A percentile compares a stretch with the other conserved stretches of the same genome.
Conservation (phyloP, 192 early-diverging fungal genomes). For the Coemansia sp. region DNA sequence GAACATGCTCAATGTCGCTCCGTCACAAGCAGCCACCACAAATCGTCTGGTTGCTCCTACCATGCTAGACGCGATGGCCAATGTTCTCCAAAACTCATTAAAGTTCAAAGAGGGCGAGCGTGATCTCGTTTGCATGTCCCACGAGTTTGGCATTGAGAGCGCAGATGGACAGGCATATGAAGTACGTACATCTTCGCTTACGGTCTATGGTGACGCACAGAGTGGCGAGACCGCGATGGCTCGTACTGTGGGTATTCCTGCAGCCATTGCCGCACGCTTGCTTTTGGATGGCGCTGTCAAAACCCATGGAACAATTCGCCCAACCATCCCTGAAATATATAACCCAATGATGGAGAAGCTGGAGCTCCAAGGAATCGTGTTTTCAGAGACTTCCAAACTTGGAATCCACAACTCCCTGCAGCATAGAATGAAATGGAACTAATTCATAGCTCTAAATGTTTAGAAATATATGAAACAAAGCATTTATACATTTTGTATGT, state of each 20-base stretch:
- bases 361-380: conserved; percentile 58
- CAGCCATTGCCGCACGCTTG: conserved; percentile 72
- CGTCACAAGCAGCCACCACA: neutral
- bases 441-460: conserved; percentile 5
- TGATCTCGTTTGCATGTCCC: conserved; percentile 92
- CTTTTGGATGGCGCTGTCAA: conserved; percentile 53
- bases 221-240: conserved; percentile 75
- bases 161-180: conserved; percentile 55
- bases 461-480: neutral
- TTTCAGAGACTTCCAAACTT: conserved; percentile 50
- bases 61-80: conserved; percentile 79
- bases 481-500: neutral
- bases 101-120: conserved; percentile 75
- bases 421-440: conserved; percentile 37
- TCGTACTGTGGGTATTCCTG: conserved; percentile 74
- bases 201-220: conserved; percentile 58
- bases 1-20: conserved; percentile 15
- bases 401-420: conserved; percentile 40
- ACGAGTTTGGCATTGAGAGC: conserved; percentile 84
- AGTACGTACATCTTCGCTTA: conserved; percentile 64
- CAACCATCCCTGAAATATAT: conserved; percentile 68
- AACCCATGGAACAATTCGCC: conserved; percentile 61
- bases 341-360: conserved; percentile 65
- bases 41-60: conserved; percentile 40
- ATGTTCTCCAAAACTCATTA: conserved; percentile 71